Conservation (phyloP, 2,329 filamentous ascomycete species). For the Scedosporium aurantiacum region DNA sequence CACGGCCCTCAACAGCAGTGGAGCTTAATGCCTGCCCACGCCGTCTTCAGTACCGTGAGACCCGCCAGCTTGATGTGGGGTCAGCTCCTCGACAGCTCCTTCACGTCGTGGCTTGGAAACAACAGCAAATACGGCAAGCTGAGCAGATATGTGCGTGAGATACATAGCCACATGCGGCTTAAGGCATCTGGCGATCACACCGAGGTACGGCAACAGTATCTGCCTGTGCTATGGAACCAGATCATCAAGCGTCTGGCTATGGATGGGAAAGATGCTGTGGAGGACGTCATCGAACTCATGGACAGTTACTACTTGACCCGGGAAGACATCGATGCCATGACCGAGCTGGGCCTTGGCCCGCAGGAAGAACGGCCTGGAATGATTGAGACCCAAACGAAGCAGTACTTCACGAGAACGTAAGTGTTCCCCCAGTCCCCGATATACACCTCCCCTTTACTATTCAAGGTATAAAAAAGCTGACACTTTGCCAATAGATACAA, state of each 20-base stretch:
- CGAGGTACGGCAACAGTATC: slow-evolving; percentile 87
- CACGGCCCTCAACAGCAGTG: slow-evolving; percentile 97
- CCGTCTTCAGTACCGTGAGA: slow-evolving; percentile 86
- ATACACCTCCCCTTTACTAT: neutral
- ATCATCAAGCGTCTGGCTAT: slow-evolving; percentile 62
- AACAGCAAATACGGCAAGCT: slow-evolving; percentile 80
- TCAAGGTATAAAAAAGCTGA: neutral
- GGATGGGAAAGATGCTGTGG: slow-evolving; percentile 73
- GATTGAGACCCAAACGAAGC: slow-evolving; percentile 76
- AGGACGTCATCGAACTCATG: slow-evolving; percentile 86
- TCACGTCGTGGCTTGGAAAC: slow-evolving; percentile 89
- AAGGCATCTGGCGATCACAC: slow-evolving; percentile 82
- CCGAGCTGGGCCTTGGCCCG: slow-evolving; percentile 80
- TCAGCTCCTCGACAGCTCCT: slow-evolving; percentile 61
- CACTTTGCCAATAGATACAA: slow-evolving; percentile 57
- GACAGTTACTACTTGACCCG: slow-evolving; percentile 91
- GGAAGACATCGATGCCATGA: slow-evolving; percentile 87
- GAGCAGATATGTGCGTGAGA: slow-evolving; percentile 74
- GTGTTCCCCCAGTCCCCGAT: slow-evolving; percentile 23
- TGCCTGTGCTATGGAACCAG: slow-evolving; percentile 77
- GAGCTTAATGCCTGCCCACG: slow-evolving; percentile 95
- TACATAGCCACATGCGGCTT: slow-evolving; percentile 94
- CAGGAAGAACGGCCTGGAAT: slow-evolving; percentile 66
- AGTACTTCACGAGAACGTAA: slow-evolving; percentile 79
- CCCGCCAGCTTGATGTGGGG: slow-evolving; percentile 83